Percentiles rank a stretch among this genome's conserved stretches.
phyloP scores from a whole-genome alignment of 2,329 filamentous ascomycete species.

The Macrophomina tecta region DNA sequence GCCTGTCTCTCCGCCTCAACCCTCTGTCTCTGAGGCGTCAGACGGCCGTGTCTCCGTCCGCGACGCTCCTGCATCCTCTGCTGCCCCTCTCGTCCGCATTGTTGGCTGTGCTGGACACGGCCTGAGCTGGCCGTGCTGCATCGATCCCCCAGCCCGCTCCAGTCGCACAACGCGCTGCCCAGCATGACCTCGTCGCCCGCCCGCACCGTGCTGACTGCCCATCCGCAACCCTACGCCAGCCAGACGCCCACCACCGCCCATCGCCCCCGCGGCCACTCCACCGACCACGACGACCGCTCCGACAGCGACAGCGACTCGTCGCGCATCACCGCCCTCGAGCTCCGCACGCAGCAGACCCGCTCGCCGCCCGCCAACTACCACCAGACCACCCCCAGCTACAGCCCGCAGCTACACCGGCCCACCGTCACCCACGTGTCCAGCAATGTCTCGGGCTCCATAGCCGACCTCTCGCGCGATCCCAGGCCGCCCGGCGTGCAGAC shows the following conservation, averaged over 20 bases:
- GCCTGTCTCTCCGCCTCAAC: conserved; percentile 2
- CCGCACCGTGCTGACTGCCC: conserved; percentile 11
- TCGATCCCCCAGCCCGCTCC: conserved; percentile 17
- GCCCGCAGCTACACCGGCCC: conserved; percentile 19
- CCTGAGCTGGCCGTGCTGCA: conserved; percentile 11
- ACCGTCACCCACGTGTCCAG: conserved; percentile 30
- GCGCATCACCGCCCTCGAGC: conserved; percentile 43
- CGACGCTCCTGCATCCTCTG: not conserved
- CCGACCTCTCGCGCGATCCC: conserved; percentile 42
- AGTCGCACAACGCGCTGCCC: conserved; percentile 23
- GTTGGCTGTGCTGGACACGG: conserved; percentile 25
- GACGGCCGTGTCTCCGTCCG: not conserved
- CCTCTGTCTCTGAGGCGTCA: not conserved
- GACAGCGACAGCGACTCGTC: conserved; percentile 46
- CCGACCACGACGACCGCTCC: conserved; percentile 29
- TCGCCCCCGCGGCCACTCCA: conserved; percentile 4
- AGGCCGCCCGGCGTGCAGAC: conserved; percentile 53
- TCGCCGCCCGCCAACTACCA: conserved; percentile 44
- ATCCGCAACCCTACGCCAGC: conserved; percentile 9
- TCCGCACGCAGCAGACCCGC: conserved; percentile 40
- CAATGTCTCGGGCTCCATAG: conserved; percentile 36
- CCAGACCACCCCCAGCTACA: conserved; percentile 47
- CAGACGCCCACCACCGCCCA: conserved; percentile 9
- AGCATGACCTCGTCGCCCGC: conserved; percentile 27
- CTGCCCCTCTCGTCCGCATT: not conserved